These are phyloP conservation scores for Nidularia pulvinata DNA, from an alignment of 768 basidiomycete genomes.

Conservation along the genomic window DNA sequence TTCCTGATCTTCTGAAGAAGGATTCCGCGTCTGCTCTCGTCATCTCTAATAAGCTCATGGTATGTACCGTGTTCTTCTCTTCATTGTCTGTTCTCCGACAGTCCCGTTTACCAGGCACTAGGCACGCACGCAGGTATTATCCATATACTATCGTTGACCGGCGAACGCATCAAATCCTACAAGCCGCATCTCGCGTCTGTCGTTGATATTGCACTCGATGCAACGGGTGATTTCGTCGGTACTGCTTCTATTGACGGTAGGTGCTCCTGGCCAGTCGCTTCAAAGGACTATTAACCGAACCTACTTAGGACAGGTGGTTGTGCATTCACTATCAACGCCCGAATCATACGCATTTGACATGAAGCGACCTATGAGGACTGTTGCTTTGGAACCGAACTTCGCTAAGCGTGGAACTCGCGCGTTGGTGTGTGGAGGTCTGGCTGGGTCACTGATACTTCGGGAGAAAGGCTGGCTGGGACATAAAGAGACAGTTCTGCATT, in stretches of 20 bases:
- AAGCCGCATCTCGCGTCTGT: conserved; percentile 90
- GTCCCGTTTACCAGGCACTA: conserved; percentile 56
- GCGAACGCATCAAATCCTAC: conserved; percentile 85
- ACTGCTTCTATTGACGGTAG: conserved; percentile 94
- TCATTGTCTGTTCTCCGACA: neutral
- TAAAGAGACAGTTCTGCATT: conserved; percentile 82
- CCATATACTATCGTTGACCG: conserved; percentile 78
- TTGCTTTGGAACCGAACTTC: conserved; percentile 91
- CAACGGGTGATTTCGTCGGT: conserved; percentile 85
- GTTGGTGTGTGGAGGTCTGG: conserved; percentile 91
- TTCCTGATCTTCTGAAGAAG: conserved; percentile 81
- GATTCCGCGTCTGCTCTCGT: conserved; percentile 87
- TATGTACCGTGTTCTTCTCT: conserved; percentile 17
- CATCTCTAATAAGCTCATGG: conserved; percentile 74
- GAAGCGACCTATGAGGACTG: conserved; percentile 88
- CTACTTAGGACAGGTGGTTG: conserved; percentile 81
- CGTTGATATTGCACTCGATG: conserved; percentile 82
- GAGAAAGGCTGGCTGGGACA: conserved; percentile 98
- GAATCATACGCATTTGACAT: conserved; percentile 89
- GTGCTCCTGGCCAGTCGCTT: conserved; percentile 11
- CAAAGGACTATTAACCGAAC: conserved; percentile 9
- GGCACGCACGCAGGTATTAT: conserved; percentile 95
- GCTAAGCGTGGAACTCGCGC: conserved; percentile 74
- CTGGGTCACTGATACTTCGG: conserved; percentile 81
- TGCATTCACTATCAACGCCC: conserved; percentile 76